These are phyloP conservation scores for Gaeumannomyces tritici DNA, from an alignment of 2,329 filamentous ascomycete genomes.

Conservation along the genomic window DNA sequence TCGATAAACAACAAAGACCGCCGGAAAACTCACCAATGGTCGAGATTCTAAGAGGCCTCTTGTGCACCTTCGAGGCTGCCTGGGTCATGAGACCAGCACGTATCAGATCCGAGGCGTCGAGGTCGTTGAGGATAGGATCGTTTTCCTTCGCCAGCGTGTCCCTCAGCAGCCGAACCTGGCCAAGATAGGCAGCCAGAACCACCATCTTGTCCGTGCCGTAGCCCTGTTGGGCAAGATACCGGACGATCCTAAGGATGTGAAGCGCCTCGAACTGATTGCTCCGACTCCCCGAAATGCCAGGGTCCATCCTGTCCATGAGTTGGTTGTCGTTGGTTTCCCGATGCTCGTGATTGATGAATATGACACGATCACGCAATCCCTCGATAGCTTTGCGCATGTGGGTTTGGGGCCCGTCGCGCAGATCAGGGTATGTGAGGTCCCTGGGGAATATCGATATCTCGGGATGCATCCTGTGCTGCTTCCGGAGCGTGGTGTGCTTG, in stretches of 20 bases:
- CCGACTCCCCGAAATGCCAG: constrained; percentile 40
- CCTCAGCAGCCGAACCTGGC: constrained; percentile 51
- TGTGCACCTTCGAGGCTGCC: constrained; percentile 39
- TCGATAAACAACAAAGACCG: neutral
- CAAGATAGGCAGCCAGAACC: constrained; percentile 63
- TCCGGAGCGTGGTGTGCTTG: constrained; percentile 40
- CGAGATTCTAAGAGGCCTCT: constrained; percentile 48
- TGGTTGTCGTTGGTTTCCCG: constrained; percentile 35
- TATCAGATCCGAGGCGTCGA: constrained; percentile 55
- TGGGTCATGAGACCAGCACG: constrained; percentile 50
- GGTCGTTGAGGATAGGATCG: constrained; percentile 58
- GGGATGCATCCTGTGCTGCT: constrained; percentile 61
- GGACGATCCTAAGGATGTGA: constrained; percentile 56
- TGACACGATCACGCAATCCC: constrained; percentile 49
- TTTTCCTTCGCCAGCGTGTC: constrained; percentile 43
- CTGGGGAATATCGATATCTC: constrained; percentile 54
- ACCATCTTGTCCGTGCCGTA: constrained; percentile 58
- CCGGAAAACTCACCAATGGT: constrained; percentile 50
- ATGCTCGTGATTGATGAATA: constrained; percentile 56
- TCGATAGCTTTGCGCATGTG: constrained; percentile 32
- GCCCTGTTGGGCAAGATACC: constrained; percentile 61
- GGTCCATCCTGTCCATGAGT: constrained; percentile 40
- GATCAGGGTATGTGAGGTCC: constrained; percentile 49
- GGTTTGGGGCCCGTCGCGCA: constrained; percentile 46
- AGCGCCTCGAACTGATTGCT: constrained; percentile 55